Evolutionary conservation across 805 yeast genomes (phyloP), one percentile per base, ranked within the genome.

Genomic region (Monosporozyma servazzii): DNA sequence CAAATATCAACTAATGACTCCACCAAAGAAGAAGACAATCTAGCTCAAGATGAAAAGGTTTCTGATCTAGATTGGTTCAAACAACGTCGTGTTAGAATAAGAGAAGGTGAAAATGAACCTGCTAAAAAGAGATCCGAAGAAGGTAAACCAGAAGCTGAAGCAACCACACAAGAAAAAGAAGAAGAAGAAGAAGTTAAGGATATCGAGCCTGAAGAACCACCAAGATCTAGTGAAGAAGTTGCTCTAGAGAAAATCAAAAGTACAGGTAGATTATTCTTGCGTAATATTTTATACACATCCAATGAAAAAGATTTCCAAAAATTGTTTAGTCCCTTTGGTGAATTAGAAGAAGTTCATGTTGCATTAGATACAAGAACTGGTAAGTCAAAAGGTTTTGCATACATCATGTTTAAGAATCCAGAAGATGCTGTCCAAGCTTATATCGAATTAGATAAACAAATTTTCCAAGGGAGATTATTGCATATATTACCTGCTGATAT

Each of bases 311-410:
- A 93, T 50, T 84, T 90, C 64, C 69, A 71, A 31, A 70, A 75
- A 2, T 71, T 89, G 23, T 90, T 93, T 61, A 55, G 74, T 5
- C 64, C 72, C 3, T 93, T 71, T 64, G 99, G 99, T 9, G 70
- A 71, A 5, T 66, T 89, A 39, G 87, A 82, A 56, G 98, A 93
- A 69, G 96, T 88, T 1, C 99, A 93, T 67, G 74, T 93, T 59
- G 96, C 99, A 0, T 67, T 89, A 37, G 98, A 91, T 63, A 84
- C 95, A 3, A 79, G 93, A 70, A 87, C 95, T 0, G 95, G 95
- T 10, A 79, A 81, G 59, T 84, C 96, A 1, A 93, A 93, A 68
- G 99, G 99, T 0, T 88, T 88, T 67, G 96, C 93, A 0, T 90
- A 90, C 62, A 75, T 89, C 11, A 81, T 83, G 63, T 93, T 85